Conservation (phyloP, 2,329 filamentous ascomycete species). For the Daldinia sp. region DNA sequence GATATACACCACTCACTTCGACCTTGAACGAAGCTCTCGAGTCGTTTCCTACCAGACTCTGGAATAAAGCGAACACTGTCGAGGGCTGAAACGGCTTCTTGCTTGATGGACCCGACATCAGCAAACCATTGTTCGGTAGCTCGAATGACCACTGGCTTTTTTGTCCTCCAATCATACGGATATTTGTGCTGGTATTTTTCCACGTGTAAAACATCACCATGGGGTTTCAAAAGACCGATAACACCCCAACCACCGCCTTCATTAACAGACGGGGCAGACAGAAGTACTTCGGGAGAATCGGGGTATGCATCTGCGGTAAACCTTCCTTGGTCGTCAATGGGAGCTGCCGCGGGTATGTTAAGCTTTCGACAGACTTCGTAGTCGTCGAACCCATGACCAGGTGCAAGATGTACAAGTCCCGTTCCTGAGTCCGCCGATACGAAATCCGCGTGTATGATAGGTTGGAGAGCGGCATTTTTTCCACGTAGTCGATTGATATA, state of each 20-base stretch:
- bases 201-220: slow-evolving; percentile 69
- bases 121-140: slow-evolving; percentile 99
- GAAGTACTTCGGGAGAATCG: slow-evolving; percentile 70
- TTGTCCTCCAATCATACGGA: slow-evolving; percentile 97
- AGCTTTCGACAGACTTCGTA: slow-evolving; percentile 80
- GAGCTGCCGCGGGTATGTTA: slow-evolving; percentile 78
- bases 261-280: slow-evolving; percentile 73
- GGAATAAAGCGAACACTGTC: slow-evolving; percentile 81
- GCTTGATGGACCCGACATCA: slow-evolving; percentile 84
- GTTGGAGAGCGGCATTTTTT: slow-evolving; percentile 63
- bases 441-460: slow-evolving; percentile 84
- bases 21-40: slow-evolving; percentile 86
- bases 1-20: slow-evolving; percentile 98
- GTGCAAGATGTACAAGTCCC: slow-evolving; percentile 92
- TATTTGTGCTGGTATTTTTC: slow-evolving; percentile 89
- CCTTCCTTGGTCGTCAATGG: slow-evolving; percentile 80
- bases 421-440: slow-evolving; percentile 91
- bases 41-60: slow-evolving; percentile 72
- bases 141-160: slow-evolving; percentile 86
- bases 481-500: slow-evolving; percentile 78
- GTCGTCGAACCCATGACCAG: slow-evolving; percentile 96
- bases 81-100: slow-evolving; percentile 74
- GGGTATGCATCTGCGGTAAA: slow-evolving; percentile 86
- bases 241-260: slow-evolving; percentile 74
- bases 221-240: slow-evolving; percentile 67